Evolutionary conservation across 805 yeast species (phyloP), one percentile per base, ranked within the genome.

Genomic region (Wickerhamomyces bisporus): DNA sequence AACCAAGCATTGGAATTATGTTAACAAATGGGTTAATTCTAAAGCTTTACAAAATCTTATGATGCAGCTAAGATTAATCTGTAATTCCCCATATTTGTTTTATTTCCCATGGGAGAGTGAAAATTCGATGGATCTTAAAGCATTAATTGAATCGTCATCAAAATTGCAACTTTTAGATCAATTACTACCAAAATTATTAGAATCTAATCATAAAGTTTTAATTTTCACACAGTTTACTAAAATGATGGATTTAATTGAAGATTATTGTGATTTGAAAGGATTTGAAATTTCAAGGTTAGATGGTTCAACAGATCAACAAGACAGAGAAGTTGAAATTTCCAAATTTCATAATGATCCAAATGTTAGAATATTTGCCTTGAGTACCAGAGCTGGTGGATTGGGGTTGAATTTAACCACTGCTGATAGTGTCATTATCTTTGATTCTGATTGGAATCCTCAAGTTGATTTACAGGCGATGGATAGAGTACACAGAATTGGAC

Each of bases 401-500:
- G 98, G 98, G 5, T 77, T 91, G 30, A 91, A 91, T 53, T 66
- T 91, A 39, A 75, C 81, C 0, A 78, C 82, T 0, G 96, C 98
- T 0, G 97, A 93, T 47, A 81, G 95, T 2, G 98, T 93, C 1
- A 75, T 91, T 4, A 52, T 91, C 10, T 88, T 86, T 55, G 98
- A 91, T 53, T 83, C 87, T 40, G 98, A 91, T 55, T 91, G 97
- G 96, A 91, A 91, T 53, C 98, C 98, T 0, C 97, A 91, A 55
- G 94, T 87, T 44, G 98, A 91, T 61, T 65, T 88, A 35, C 98
- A 91, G 58, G 98, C 98, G 0, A 91, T 91, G 78, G 98, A 89
- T 52, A 70, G 98, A 38, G 94, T 85, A 11, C 98, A 91, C 57
- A 69, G 98, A 53, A 86, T 93, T 38, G 98, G 98, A 0, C 98